These are phyloP conservation scores for Tolypocladium tundrense DNA, from an alignment of 2,329 filamentous ascomycete genomes.

Conservation along the genomic window DNA sequence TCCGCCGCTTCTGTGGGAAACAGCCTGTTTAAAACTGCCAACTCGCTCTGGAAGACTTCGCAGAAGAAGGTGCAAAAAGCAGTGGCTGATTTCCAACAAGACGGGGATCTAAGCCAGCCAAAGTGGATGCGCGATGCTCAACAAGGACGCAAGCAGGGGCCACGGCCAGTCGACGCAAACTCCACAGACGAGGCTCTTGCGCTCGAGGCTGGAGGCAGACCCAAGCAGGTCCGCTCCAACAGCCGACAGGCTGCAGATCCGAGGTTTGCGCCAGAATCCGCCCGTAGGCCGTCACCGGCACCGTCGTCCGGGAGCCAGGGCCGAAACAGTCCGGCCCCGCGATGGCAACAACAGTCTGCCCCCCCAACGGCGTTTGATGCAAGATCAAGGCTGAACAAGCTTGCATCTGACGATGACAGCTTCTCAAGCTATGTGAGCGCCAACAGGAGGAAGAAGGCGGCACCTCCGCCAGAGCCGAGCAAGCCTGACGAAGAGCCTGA, in stretches of 20 bases:
- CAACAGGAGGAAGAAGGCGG: conserved; percentile 63
- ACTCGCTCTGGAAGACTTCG: conserved; percentile 87
- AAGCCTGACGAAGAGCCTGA: conserved; percentile 41
- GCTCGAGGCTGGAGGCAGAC: conserved; percentile 57
- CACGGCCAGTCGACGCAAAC: conserved; percentile 18
- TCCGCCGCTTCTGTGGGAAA: conserved; percentile 73
- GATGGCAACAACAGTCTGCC: conserved; percentile 45
- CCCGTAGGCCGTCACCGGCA: conserved; percentile 40
- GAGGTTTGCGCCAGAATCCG: conserved; percentile 18
- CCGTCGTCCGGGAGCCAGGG: conserved; percentile 33
- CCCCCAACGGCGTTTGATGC: conserved; percentile 25
- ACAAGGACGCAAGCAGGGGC: conserved; percentile 27
- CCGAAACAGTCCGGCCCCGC: conserved; percentile 37
- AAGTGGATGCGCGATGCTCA: conserved; percentile 87
- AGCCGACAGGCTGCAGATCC: conserved; percentile 16
- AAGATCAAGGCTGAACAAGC: conserved; percentile 54
- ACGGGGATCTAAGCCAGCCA: conserved; percentile 67
- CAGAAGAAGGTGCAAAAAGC: conserved; percentile 90
- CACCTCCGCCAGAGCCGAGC: conserved; percentile 35
- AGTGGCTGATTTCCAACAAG: conserved; percentile 71
- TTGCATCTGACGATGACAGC: conserved; percentile 65
- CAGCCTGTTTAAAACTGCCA: conserved; percentile 85
- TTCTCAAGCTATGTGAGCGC: conserved; percentile 82
- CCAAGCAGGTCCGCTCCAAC: conserved; percentile 28
- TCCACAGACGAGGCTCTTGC: conserved; percentile 68